Evolutionary conservation across 2,329 filamentous ascomycete species (phyloP).

Genomic region (Trichoderma sp.): DNA sequence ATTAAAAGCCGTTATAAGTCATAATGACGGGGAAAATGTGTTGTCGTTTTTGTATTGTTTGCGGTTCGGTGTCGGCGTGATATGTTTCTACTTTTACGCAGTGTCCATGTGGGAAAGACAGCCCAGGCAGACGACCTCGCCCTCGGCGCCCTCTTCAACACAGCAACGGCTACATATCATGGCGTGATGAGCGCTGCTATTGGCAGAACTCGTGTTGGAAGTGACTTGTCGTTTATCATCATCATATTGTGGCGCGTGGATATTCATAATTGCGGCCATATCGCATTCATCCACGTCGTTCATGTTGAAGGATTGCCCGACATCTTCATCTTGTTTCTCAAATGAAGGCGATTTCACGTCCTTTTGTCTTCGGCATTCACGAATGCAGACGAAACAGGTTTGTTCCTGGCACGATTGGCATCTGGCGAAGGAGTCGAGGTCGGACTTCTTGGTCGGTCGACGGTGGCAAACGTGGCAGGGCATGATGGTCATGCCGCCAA

Average conservation of each 20-base stretch:
- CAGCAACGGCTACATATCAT: constrained; percentile 71
- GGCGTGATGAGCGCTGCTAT: constrained; percentile 50
- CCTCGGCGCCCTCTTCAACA: constrained; percentile 65
- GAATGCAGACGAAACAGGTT: constrained; percentile 71
- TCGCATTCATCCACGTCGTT: constrained; percentile 48
- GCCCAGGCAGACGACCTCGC: constrained; percentile 68
- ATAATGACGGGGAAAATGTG: not conserved
- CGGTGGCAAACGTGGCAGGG: constrained; percentile 72
- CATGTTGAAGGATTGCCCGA: constrained; percentile 54
- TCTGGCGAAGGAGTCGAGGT: constrained; percentile 67
- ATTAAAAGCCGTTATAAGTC: constrained; percentile 1
- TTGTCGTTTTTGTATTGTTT: not conserved
- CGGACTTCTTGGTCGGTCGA: constrained; percentile 65
- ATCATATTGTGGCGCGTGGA: constrained; percentile 20
- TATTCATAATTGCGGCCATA: not conserved
- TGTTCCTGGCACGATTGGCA: constrained; percentile 65
- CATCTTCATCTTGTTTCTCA: constrained; percentile 40
- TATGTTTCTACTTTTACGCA: constrained; percentile 33
- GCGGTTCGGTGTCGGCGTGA: not conserved
- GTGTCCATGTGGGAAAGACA: constrained; percentile 57
- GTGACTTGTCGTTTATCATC: constrained; percentile 28
- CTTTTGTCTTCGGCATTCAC: constrained; percentile 62
- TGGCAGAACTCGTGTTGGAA: constrained; percentile 41
- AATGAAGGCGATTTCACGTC: constrained; percentile 31
- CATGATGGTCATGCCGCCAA: constrained; percentile 40